Evolutionary conservation across 2,329 filamentous ascomycete species (phyloP), one percentile per base, ranked within the genome.

Genomic region (Beauveria varroae): DNA sequence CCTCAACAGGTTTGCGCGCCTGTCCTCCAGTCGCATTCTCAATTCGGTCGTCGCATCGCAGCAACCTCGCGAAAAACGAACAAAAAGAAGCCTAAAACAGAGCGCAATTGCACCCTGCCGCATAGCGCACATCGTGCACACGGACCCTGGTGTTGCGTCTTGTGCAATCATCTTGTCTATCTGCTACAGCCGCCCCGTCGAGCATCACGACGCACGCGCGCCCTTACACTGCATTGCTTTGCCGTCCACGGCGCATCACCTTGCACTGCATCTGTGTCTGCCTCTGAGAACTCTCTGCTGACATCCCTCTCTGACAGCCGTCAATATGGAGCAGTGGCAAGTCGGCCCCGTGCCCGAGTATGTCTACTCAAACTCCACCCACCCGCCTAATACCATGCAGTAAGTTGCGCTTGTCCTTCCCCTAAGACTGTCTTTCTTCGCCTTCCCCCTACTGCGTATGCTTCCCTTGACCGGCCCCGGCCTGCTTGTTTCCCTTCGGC

Each of bases 341-440:
- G 79, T 84, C 73, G 80, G 81, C 75, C 81, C 81, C 67, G 78
- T 84, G 74, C 81, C 81, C 75, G 81, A 83, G 74, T 82, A 83
- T 76, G 78, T 83, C 68, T 83, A 81, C 75, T 74, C 78, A 71
- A 80, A 78, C 74, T 76, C 76, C 73, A 75, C 79, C 68, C 80
- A 81, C 69, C 79, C 80, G 70, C 75, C 78, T 67, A 81, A 79
- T 75, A 80, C 82, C 66, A 80, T 83, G 73, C 81, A 83, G 81
- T 84, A 77, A 84, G 82, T 84, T 77, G 71, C 71, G 73, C 71
- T 63, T 72, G 65, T 55, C 28, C 24, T 16, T 18, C 24, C n/a
- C 12, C 16, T 16, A 46, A 10, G 28, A 7, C 20, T 8, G 6
- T 26, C 20, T 18, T 50, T 44, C 7, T 22, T 55, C 9, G 16